These are phyloP conservation scores for Fomitiporia mediterranea DNA, from an alignment of 1,284 basidiomycete genomes.

Conservation along the genomic window DNA sequence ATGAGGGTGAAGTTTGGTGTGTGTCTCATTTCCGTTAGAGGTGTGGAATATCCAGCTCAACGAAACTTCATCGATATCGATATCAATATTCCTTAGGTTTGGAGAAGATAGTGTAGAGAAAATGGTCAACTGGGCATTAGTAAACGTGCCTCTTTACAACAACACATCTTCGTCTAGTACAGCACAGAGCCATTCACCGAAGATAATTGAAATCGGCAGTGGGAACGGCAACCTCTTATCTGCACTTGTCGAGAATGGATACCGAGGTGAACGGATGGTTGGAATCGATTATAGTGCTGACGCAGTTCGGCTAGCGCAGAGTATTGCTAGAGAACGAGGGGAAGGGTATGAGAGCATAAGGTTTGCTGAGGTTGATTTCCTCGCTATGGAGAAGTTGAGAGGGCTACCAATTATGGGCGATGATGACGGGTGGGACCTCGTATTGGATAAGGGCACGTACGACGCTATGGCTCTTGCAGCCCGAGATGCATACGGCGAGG, in stretches of 20 bases:
- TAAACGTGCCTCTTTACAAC: constrained; percentile 42
- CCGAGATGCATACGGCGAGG: constrained; percentile 53
- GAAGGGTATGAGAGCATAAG: constrained; percentile 34
- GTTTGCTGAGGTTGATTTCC: constrained; percentile 58
- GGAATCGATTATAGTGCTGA: constrained; percentile 82
- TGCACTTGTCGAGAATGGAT: constrained; percentile 64
- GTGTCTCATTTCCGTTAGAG: constrained; percentile 17
- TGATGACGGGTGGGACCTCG: constrained; percentile 51
- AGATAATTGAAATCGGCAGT: constrained; percentile 71
- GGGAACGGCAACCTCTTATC: constrained; percentile 86
- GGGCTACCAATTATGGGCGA: constrained; percentile 18
- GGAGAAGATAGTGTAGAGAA: constrained; percentile 77
- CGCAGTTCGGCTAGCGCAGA: constrained; percentile 57
- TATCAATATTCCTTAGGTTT: too few species aligned
- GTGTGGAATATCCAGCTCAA: neutral
- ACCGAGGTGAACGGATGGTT: constrained; percentile 47
- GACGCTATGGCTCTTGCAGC: constrained; percentile 82
- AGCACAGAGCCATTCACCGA: constrained; percentile 32
- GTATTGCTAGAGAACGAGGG: constrained; percentile 44
- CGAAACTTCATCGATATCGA: too few species aligned
- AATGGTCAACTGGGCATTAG: constrained; percentile 68
- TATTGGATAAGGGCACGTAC: constrained; percentile 80
- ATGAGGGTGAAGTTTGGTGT: constrained; percentile 88
- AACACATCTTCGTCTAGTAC: constrained; percentile 1
- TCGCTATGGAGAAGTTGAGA: constrained; percentile 31